Evolutionary conservation across 495 filamentous ascomycete genomes (phyloP).

Genomic region (Aspergillus wentii): DNA sequence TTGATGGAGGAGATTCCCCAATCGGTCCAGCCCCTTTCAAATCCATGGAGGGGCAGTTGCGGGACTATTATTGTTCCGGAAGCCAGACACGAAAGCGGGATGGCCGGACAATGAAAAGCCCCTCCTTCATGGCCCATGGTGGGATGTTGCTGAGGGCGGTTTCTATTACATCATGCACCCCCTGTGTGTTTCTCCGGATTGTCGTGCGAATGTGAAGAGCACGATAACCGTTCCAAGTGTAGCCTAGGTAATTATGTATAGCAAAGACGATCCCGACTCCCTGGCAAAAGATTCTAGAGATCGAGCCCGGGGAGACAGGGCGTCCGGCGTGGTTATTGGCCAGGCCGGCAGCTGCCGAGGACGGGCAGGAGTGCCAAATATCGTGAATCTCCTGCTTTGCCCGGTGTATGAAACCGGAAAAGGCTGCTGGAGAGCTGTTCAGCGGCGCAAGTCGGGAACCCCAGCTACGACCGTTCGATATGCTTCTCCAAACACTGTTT

Average conservation of each 20-base stretch:
- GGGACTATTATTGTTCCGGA: constrained; percentile 11
- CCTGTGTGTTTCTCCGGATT: not conserved
- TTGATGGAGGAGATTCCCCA: too few species aligned
- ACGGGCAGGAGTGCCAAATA: constrained; percentile 23
- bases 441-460: constrained; percentile 34
- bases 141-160: not conserved
- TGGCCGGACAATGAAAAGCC: constrained; percentile 9
- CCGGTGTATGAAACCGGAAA: constrained; percentile 51
- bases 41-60: too few species aligned
- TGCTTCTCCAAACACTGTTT: constrained; percentile 13
- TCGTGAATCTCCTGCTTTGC: constrained; percentile 46
- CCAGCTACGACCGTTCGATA: constrained; percentile 13
- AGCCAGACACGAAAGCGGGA: constrained; percentile 11
- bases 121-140: constrained; percentile 6
- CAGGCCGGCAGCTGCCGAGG: constrained; percentile 30
- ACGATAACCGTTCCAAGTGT: too few species aligned
- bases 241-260: constrained; percentile 16
- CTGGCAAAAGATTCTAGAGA: constrained; percentile 33
- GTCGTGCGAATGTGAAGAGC: constrained; percentile 2
- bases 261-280: constrained; percentile 11
- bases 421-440: constrained; percentile 24
- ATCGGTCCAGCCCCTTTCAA: too few species aligned
- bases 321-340: constrained; percentile 27
- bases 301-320: constrained; percentile 24
- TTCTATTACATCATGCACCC: constrained; percentile 5